phyloP scores from a whole-genome alignment of 2,329 filamentous ascomycete genomes.

The Xylariales sp. region DNA sequence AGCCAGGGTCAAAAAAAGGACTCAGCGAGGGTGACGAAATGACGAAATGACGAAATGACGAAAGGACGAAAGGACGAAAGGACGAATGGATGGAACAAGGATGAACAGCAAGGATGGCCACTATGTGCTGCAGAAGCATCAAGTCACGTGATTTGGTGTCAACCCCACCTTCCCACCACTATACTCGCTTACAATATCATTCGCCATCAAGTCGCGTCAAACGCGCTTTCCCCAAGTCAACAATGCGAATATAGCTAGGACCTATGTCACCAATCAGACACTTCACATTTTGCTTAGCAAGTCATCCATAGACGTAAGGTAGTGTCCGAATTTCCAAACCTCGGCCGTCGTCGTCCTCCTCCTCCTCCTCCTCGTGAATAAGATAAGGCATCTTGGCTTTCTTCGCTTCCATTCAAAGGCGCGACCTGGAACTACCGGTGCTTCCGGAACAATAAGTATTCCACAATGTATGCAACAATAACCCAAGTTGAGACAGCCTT shows the following conservation, averaged over 20 bases:
- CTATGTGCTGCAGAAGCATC: background rate
- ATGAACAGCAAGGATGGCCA: too few relatives aligned
- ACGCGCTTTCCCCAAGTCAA: constrained; percentile 47
- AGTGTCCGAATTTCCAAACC: background rate
- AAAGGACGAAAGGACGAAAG: too few relatives aligned
- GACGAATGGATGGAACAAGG: too few relatives aligned
- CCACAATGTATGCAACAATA: constrained; percentile 26
- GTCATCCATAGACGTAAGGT: too few relatives aligned
- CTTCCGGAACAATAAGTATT: background rate
- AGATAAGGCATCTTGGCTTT: constrained; percentile 3
- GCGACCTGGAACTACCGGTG: background rate
- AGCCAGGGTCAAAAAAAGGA: background rate
- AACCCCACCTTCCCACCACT: constrained; percentile 31
- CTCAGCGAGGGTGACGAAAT: too few relatives aligned
- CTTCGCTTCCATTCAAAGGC: background rate
- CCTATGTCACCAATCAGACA: background rate
- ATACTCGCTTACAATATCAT: constrained; percentile 14
- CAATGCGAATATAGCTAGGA: constrained; percentile 34
- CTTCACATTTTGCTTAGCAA: background rate
- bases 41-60: too few relatives aligned
- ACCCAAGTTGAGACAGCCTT: background rate
- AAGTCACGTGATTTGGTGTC: constrained; percentile 48
- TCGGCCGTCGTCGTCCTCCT: background rate
- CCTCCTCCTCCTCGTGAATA: too few relatives aligned
- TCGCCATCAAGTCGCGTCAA: constrained; percentile 36